Conservation (phyloP, 345 rosid species). For the Corchorus olitorius region DNA sequence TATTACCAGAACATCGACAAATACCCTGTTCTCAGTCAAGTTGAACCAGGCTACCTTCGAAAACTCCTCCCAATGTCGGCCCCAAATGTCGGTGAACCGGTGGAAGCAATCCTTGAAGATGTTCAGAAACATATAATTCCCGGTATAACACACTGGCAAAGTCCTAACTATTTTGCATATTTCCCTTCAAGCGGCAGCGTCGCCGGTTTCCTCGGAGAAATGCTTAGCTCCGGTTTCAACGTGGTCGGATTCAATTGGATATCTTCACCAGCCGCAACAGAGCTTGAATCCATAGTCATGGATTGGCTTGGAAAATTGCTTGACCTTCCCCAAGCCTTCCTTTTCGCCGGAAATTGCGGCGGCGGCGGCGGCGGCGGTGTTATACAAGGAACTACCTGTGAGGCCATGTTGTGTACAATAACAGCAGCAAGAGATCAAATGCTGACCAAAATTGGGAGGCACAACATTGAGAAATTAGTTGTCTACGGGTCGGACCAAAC, state of each 20-base stretch:
- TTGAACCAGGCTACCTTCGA: constrained; percentile 40
- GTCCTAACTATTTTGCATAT: constrained; percentile 42
- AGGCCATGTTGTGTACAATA: constrained; percentile 43
- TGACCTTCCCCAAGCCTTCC: constrained; percentile 37
- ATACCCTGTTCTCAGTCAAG: constrained; percentile 40
- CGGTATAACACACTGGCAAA: constrained; percentile 49
- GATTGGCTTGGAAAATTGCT: constrained; percentile 50
- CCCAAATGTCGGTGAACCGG: constrained; percentile 27
- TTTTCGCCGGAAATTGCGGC: constrained; percentile 33
- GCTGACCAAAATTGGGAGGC: constrained; percentile 23
- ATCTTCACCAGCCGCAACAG: constrained; percentile 51
- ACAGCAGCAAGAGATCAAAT: constrained; percentile 41
- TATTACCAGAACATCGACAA: constrained; percentile 41
- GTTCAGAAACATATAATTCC: constrained; percentile 37
- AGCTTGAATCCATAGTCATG: constrained; percentile 47
- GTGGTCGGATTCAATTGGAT: constrained; percentile 49
- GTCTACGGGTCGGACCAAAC: constrained; percentile 52
- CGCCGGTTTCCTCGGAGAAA: constrained; percentile 38
- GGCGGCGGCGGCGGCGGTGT: constrained; percentile 40
- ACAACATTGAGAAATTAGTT: constrained; percentile 30
- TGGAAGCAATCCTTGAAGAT: constrained; percentile 40
- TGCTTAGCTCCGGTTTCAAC: constrained; percentile 40
- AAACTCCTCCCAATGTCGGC: constrained; percentile 39
- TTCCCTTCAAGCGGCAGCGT: constrained; percentile 31
- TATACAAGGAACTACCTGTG: constrained; percentile 38